Evolutionary conservation across 169 alveolate genomes (phyloP).

Genomic region (Plasmodium vinckei): DNA sequence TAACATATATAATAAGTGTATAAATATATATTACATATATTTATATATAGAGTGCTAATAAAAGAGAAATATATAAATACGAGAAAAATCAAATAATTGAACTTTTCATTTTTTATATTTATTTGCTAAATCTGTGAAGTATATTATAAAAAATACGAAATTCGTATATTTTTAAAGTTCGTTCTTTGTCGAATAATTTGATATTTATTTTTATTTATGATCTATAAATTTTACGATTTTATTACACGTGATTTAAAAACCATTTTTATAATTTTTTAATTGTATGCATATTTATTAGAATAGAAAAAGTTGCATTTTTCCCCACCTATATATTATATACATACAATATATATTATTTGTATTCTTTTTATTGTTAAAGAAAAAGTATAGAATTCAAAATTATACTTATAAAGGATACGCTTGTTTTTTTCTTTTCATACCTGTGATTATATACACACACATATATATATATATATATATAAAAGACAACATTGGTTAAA

Average conservation of each 20-base stretch:
- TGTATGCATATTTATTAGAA: neutral
- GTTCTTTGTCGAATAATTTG: conserved; percentile 4
- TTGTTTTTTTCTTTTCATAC: conserved; percentile 2
- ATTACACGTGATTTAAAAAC: neutral
- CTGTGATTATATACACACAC: conserved; percentile 11
- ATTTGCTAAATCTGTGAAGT: neutral
- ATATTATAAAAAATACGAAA: neutral
- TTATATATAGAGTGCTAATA: neutral
- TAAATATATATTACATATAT: neutral
- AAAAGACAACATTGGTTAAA: neutral
- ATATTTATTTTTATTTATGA: neutral
- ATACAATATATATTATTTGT: conserved; percentile 4
- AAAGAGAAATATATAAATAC: neutral
- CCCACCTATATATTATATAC: neutral
- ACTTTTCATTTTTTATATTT: neutral
- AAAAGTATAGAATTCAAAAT: neutral
- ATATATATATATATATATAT: neutral
- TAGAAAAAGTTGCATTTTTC: neutral
- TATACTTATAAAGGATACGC: neutral
- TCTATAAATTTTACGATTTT: neutral
- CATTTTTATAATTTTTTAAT: neutral
- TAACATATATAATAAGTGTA: no score
- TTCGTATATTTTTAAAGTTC: neutral
- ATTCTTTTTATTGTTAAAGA: neutral
- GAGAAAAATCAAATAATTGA: neutral